These are phyloP conservation scores for Phialophora macrospora DNA, from an alignment of 2,329 filamentous ascomycete genomes.

Conservation along the genomic window DNA sequence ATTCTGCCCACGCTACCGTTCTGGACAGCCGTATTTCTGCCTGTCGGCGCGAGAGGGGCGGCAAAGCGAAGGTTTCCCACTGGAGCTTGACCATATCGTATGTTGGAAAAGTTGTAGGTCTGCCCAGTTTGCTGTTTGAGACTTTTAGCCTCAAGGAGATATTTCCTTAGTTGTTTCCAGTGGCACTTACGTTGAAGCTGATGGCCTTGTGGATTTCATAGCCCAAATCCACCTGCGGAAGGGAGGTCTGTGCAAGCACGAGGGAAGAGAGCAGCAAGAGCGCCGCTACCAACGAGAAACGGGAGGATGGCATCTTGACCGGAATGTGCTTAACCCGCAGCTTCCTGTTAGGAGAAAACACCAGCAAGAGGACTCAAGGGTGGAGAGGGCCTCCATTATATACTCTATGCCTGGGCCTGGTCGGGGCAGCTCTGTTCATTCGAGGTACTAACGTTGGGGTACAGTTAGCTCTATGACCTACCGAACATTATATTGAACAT, in stretches of 20 bases:
- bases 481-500: background rate
- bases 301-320: conserved; percentile 9
- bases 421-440: conserved; percentile 3
- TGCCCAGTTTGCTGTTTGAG: conserved; percentile 43
- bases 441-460: background rate
- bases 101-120: conserved; percentile 62
- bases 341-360: background rate
- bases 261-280: conserved; percentile 1
- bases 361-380: background rate
- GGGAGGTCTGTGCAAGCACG: conserved; percentile 17
- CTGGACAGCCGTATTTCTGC: conserved; percentile 54
- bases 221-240: conserved; percentile 58
- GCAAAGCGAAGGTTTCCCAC: conserved; percentile 57
- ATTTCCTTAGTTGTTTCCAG: background rate
- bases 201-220: conserved; percentile 58
- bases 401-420: background rate
- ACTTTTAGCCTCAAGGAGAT: conserved; percentile 3
- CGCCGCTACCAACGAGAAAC: background rate
- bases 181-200: conserved; percentile 35
- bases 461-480: background rate
- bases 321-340: background rate
- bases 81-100: conserved; percentile 61
- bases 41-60: conserved; percentile 51
- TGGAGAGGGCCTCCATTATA: background rate
- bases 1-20: conserved; percentile 50